Base-by-base conservation (phyloP, 2,329 filamentous ascomycete genomes). In the Emergomyces orientalis region DNA sequence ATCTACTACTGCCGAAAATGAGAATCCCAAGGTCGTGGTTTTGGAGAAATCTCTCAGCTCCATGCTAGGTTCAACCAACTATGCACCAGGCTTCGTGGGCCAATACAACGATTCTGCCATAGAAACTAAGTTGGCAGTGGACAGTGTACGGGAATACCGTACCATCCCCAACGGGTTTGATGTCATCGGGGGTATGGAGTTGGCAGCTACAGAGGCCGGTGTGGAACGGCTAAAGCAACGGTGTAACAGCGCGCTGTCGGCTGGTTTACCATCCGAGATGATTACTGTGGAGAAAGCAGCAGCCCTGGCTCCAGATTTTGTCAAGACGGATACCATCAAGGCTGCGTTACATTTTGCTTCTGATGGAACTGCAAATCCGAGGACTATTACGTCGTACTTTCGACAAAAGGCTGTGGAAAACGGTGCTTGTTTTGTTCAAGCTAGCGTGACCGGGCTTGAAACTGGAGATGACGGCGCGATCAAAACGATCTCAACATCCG, bases 81-180 rank as follows among this genome's bases (percentile, higher is more conserved):
- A 71, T 61, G 72, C 73, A 3, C 74, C 74, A 6, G 73, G 73
- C 1, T 73, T 75, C 32, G 67, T 75, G 6, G 73, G 73, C 27
- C 72, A 75, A 62, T 72, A 70, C 61, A 75, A 75, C 49, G 71
- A 73, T 52, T 72, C 70, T 8, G 45, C 68, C 0, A 66, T 70
- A 1, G 63, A 75, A 14, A 75, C 73, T 0, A 68, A 60, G 13
- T 67, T 75, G 4, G 72, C 73, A 0, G 67, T 71, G 30, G 69
- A 73, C 5, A 73, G 67, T 0, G 71, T 73, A 7, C 65, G 65
- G 11, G 71, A 73, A 58, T 72, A 73, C 49, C 61, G 63, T n/a
- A 65, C 66, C 34, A 66, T 73, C 7, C 70, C 71, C 0, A 66
- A 64, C 25, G 71, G 68, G 9, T 71, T 73, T n/a, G 65, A 71